phyloP scores from a whole-genome alignment of 148 eudicot genomes.

The Fagopyrum tataricum region DNA sequence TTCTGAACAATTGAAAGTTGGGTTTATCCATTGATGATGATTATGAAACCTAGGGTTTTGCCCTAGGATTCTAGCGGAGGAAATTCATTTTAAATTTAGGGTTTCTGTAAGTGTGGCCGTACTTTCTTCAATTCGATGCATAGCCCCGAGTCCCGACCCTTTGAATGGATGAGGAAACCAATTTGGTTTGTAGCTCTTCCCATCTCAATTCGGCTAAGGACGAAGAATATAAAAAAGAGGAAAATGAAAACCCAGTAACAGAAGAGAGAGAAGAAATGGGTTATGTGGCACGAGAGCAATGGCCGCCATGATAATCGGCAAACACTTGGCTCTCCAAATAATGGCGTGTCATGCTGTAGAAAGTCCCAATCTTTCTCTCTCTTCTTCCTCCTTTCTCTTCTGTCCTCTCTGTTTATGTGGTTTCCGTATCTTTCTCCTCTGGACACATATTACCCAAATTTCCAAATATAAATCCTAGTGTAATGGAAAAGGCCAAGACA shows the following conservation, averaged over 20 bases:
- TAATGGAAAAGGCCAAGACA: background rate
- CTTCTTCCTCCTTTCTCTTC: background rate
- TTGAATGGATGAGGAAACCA: background rate
- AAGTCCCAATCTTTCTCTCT: background rate
- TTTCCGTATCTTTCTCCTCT: slow-evolving; percentile 1
- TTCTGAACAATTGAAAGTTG: background rate
- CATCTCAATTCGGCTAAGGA: slow-evolving; percentile 2
- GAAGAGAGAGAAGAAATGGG: background rate
- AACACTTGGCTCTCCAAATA: background rate
- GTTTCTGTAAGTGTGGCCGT: background rate
- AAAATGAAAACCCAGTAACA: background rate
- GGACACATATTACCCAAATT: background rate
- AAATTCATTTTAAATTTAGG: background rate
- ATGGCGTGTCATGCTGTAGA: background rate
- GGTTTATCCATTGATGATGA: background rate
- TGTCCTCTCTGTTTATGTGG: background rate
- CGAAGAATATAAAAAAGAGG: background rate
- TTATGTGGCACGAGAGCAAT: background rate
- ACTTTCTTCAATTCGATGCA: background rate
- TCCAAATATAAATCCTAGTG: background rate
- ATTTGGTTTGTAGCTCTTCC: background rate
- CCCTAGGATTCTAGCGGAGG: background rate
- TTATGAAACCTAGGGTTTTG: background rate
- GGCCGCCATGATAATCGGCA: background rate
- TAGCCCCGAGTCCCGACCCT: background rate